These are phyloP conservation scores for Citeromyces matritensis DNA, from an alignment of 805 yeast genomes.

Conservation along the genomic window DNA sequence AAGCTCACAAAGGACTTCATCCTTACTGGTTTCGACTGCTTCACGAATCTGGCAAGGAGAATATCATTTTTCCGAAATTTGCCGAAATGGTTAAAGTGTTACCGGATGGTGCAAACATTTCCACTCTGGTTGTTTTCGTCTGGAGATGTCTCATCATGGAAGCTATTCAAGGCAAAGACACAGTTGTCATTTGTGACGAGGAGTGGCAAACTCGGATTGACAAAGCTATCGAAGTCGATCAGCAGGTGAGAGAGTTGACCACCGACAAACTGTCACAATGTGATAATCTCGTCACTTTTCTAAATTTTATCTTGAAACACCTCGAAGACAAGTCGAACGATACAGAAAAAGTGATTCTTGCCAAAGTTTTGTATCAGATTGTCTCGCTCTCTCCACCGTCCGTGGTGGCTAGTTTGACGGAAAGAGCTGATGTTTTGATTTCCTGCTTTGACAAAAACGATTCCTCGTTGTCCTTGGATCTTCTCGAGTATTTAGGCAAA, in stretches of 20 bases:
- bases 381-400: too few relatives aligned
- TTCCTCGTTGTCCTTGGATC: too few relatives aligned
- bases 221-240: slow-evolving; percentile 52
- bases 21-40: slow-evolving; percentile 65
- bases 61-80: slow-evolving; percentile 41
- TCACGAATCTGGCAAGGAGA: slow-evolving; percentile 11
- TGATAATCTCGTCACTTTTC: slow-evolving; percentile 3
- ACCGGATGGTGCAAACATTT: slow-evolving; percentile 7
- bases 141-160: slow-evolving; percentile 53
- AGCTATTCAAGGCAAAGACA: slow-evolving; percentile 30
- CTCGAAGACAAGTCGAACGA: slow-evolving; percentile 4
- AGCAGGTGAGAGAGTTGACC: slow-evolving; percentile 22
- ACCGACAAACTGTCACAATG: slow-evolving; percentile 6
- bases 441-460: too few relatives aligned
- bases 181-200: slow-evolving; percentile 53
- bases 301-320: slow-evolving; percentile 3
- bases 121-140: slow-evolving; percentile 24
- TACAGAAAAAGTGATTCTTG: slow-evolving; percentile 5
- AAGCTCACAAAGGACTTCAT: slow-evolving; percentile 64
- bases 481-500: slow-evolving; percentile 7
- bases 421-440: too few relatives aligned
- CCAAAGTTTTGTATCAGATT: slow-evolving; percentile 3
- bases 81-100: slow-evolving; percentile 18
- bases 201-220: slow-evolving; percentile 62
- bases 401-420: too few relatives aligned